Conservation (phyloP, 2,329 filamentous ascomycete genomes). For the Neonectria sp. region DNA sequence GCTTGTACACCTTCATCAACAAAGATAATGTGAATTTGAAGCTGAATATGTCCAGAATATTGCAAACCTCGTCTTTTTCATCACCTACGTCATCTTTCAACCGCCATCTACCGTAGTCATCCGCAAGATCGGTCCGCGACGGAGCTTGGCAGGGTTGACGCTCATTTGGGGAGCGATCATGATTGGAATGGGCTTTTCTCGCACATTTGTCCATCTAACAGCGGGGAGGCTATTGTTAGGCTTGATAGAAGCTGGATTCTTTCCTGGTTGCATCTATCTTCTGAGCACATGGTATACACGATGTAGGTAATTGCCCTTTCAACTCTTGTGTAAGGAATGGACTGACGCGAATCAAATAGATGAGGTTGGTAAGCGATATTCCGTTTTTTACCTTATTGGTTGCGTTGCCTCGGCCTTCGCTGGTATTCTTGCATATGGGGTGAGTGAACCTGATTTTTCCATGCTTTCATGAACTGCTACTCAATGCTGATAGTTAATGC, state of each 20-base stretch:
- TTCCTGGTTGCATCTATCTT: slow-evolving; percentile 79
- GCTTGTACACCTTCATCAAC: too few relatives aligned
- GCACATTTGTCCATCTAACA: slow-evolving; percentile 66
- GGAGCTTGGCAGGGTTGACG: slow-evolving; percentile 69
- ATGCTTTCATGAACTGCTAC: background rate
- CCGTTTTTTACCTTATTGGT: slow-evolving; percentile 78
- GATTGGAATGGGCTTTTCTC: slow-evolving; percentile 76
- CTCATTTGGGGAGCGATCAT: slow-evolving; percentile 73
- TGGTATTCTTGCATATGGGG: slow-evolving; percentile 79
- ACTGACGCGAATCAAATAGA: slow-evolving; percentile 54
- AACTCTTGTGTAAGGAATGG: fast-evolving
- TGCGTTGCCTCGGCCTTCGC: slow-evolving; percentile 76
- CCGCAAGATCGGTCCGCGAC: slow-evolving; percentile 75
- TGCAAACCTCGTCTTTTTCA: slow-evolving; percentile 81
- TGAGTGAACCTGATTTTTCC: slow-evolving; percentile 53
- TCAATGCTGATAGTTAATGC: slow-evolving; percentile 55
- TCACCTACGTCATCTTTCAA: slow-evolving; percentile 80
- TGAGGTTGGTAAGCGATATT: slow-evolving; percentile 79
- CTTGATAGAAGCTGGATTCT: slow-evolving; percentile 78
- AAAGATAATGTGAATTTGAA: too few relatives aligned
- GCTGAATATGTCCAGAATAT: slow-evolving; percentile 53
- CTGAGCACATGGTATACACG: slow-evolving; percentile 82
- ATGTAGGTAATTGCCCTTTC: slow-evolving; percentile 60
- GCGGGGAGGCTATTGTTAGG: slow-evolving; percentile 73
- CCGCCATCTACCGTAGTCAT: slow-evolving; percentile 79